A percentile compares a stretch with the other conserved stretches of the same genome.
Conservation (phyloP, 306 rosid genomes). For the Corylus americana region DNA sequence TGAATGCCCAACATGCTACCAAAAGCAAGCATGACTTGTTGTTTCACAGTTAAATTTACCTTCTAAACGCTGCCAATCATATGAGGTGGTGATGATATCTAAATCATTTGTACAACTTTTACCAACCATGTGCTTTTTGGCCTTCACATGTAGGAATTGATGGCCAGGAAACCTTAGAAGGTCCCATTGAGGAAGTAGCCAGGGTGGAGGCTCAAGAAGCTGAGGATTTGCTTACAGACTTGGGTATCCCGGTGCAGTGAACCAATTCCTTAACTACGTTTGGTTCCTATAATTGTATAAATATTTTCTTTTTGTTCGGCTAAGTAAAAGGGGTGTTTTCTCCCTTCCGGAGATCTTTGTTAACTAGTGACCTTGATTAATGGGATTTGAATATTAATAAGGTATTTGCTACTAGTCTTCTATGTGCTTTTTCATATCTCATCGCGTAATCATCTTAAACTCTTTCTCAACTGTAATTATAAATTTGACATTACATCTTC, state of each 20-base stretch:
- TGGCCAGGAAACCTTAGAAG: slow-evolving; percentile 62
- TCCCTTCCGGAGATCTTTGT: background rate
- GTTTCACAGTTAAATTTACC: background rate
- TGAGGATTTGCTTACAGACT: slow-evolving; percentile 64
- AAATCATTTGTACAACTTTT: background rate
- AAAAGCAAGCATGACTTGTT: too few species aligned
- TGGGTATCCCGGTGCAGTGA: slow-evolving; percentile 79
- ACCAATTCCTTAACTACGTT: slow-evolving; percentile 19
- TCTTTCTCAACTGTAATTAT: background rate
- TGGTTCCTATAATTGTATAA: background rate
- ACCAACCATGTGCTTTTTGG: background rate
- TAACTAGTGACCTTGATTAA: background rate
- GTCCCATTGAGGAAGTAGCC: slow-evolving; percentile 95
- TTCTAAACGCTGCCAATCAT: background rate
- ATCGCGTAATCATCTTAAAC: background rate
- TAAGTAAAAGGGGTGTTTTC: background rate
- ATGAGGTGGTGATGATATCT: slow-evolving; percentile 15
- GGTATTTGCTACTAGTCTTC: background rate
- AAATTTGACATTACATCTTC: background rate
- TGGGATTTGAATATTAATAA: background rate
- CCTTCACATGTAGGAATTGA: slow-evolving; percentile 57
- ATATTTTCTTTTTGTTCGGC: slow-evolving; percentile 21
- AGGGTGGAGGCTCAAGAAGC: slow-evolving; percentile 78
- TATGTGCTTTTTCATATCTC: background rate
- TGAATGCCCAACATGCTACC: too few species aligned